Evolutionary conservation across 345 rosid species (phyloP).

Genomic region (Salix brachista): DNA sequence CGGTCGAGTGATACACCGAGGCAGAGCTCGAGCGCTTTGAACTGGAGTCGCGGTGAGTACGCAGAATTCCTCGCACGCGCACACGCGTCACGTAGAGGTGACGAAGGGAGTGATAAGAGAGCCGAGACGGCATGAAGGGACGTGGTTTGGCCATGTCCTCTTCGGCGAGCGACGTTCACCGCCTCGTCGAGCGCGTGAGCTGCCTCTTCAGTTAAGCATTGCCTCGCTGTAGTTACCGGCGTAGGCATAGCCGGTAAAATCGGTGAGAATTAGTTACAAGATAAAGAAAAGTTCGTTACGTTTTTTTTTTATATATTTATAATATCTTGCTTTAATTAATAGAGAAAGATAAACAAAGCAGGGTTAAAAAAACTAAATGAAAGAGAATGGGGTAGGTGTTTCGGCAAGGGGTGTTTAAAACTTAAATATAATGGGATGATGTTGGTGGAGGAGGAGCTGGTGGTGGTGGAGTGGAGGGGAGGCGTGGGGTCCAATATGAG

Average conservation of each 20-base stretch:
- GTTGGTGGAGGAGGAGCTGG: slow-evolving; percentile 1
- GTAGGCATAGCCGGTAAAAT: slow-evolving; percentile 55
- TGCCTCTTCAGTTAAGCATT: slow-evolving; percentile 62
- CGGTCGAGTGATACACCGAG: slow-evolving; percentile 65
- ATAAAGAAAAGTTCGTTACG: background rate
- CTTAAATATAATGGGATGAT: slow-evolving; percentile 19
- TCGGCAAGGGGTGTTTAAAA: background rate
- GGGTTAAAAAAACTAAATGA: background rate
- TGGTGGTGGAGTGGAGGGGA: slow-evolving; percentile 5
- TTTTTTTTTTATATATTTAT: background rate
- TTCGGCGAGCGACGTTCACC: slow-evolving; percentile 56
- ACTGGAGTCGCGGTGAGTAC: slow-evolving; percentile 48
- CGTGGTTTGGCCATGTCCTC: slow-evolving; percentile 63
- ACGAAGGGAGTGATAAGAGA: slow-evolving; percentile 45
- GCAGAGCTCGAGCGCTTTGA: slow-evolving; percentile 60
- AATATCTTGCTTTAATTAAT: background rate
- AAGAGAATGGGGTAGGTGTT: background rate
- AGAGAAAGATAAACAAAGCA: background rate
- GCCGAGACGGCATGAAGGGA: slow-evolving; percentile 71
- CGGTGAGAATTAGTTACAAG: background rate
- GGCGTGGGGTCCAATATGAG: slow-evolving; percentile 7
- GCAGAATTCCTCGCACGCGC: slow-evolving; percentile 42
- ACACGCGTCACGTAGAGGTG: slow-evolving; percentile 61
- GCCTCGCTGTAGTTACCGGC: slow-evolving; percentile 57
- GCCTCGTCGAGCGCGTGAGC: slow-evolving; percentile 66